Base-by-base conservation (phyloP, 2,329 filamentous ascomycete species). In the Aplosporella prunicola region DNA sequence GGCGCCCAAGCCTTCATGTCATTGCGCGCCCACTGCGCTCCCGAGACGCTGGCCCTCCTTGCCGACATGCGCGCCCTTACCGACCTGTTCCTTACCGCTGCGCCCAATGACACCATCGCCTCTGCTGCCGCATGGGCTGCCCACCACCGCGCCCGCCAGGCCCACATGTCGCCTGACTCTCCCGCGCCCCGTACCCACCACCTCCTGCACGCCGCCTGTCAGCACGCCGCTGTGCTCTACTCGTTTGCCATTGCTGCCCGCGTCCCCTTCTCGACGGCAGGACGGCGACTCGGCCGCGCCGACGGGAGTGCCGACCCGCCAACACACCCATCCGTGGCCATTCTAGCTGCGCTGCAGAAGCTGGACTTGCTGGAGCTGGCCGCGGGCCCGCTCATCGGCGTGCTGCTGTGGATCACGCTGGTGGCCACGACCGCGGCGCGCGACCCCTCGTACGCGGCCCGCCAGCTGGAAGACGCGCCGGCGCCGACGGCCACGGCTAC, bases 331-430 rank as follows among this genome's bases (percentile, higher is more conserved):
- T 34, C 38, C 26, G 17, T 35, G 15, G 32, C 32, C 32, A 40
- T 40, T 26, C 32, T 35, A 13, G 22, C 26, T 16, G 38, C 38
- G 22, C 20, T 40, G 4, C 38, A 40, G 17, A 31, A 26, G 20
- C 29, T 32, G 5, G 15, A 55, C 4, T 47, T 54, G 32, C 40
- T 55, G 5, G 43, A 44, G 13, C 47, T 53, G 16, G 53, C 50
- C 43, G 58, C 55, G 56, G 47, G 47, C n/a, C 44, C 48, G 20
- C 45, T 58, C 36, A 46, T 50, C 2, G 56, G 56, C 9, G 50
- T 57, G 3, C 45, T 60, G 4, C 51, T 56, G 36, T 58, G 51
- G 47, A 45, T 52, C 13, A 40, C 47, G 1, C 39, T 57, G 9
- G 46, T 58, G 8, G 53, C 50, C 17, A 47, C 48, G n/a, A 50